Evolutionary conservation across 768 basidiomycete species (phyloP), one percentile per base, ranked within the genome.

Genomic region (Hydnomerulius pinastri): DNA sequence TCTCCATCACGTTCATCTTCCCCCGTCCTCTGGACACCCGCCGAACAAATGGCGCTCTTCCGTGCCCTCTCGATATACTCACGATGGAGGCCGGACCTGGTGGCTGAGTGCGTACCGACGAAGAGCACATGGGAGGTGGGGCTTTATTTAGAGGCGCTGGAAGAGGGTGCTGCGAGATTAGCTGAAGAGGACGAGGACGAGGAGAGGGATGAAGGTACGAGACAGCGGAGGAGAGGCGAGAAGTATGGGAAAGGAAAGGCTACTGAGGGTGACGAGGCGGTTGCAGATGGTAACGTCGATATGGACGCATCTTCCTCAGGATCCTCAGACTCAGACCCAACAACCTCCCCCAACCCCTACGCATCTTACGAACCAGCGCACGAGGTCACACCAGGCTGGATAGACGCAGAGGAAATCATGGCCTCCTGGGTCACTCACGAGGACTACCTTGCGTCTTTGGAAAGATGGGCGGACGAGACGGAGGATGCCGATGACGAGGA

Each of bases 21-120:
- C 0, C 17, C 8, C 30, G 30, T 60, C 6, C 4, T 70, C 50
- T 93, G 91, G 91, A 82, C 85, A 4, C 63, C 75, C 1, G 56
- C 69, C n/a, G 92, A 94, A 60, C 86, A 87, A 53, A 74, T 82
- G 23, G 55, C 62, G 0, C 90, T 93, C 69, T 93, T 92, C 65
- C 85, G 81, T 64, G 85, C 79, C 0, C 66, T 93, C 18, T 68
- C 77, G 23, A 64, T 83, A 2, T 71, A 87, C 66, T 92, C 90
- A 17, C 78, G 87, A 21, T 74, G 87, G 36, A 71, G 89, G 18
- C 87, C 90, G 1, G 92, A 93, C 65, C 76, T 92, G 40, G 86
- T 94, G 43, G 82, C 89, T 0, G 74, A 71, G 5, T 77, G 77
- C 42, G 71, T 92, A n/a, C 73, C 74, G 51, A 83, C 85, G 18